Evolutionary conservation across 1,284 basidiomycete species (phyloP), one percentile per base, ranked within the genome.

Genomic region (Ganoderma sinense): DNA sequence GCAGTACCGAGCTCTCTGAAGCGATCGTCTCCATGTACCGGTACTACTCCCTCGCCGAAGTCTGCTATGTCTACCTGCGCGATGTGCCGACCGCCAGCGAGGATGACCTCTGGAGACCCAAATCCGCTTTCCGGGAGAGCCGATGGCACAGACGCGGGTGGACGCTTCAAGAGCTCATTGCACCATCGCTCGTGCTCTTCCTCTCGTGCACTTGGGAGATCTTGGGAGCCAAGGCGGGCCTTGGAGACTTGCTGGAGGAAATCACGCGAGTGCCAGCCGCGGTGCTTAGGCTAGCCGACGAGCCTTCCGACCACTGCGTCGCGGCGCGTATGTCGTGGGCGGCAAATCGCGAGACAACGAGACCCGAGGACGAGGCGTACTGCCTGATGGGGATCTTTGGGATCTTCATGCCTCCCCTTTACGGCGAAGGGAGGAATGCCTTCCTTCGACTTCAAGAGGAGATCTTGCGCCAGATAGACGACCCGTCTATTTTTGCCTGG

Each of bases 81-180:
- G 59, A 61, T 11, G 59, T 61, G 14, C 59, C 59, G 33, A 29
- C 51, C 26, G 26, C 13, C 31, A 6, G n/a, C 59, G 18, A 23
- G 20, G 59, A 23, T 3, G 23, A 11, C 11, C 36, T 61, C 2
- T 11, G 6, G 2, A 11, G 6, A 1, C 36, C 36, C 39, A 11
- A 33, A 13, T 61, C 59, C 23, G 59, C 59, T 4, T 61, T 61
- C 39, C 36, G 59, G n/a, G 41, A 10, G 39, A 43, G 39, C 59
- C 36, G 36, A 40, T 61, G 59, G 39, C 39, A 61, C 18, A 31
- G 11, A 13, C 58, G 58, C 18, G 58, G 58, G n/a, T 59, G 58
- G 58, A 59, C 58, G 33, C 59, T 61, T 4, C 59, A 61, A 39
- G 59, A 61, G 36, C 39, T 61, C 39, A 61, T 61, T 39, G 59